phyloP scores from a whole-genome alignment of 441 rosid species.

The Aquilaria agallochum region DNA sequence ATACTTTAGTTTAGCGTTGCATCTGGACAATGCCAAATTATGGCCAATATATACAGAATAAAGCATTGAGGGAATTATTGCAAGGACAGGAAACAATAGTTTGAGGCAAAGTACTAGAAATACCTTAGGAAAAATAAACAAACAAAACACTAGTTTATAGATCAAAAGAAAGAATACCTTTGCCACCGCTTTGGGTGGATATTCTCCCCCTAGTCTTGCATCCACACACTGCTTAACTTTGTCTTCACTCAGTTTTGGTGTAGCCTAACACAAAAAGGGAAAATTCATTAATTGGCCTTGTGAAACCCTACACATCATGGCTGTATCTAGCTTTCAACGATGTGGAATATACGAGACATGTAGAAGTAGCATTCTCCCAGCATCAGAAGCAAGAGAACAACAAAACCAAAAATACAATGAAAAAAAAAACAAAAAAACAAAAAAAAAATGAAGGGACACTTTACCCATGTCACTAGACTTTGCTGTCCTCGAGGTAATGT shows the following conservation, averaged over 20 bases:
- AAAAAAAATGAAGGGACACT: constrained; percentile 7
- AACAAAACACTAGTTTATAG: too few relatives aligned
- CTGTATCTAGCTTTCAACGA: background rate
- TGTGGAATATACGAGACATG: constrained; percentile 1
- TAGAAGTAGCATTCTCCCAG: background rate
- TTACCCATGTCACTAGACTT: constrained; percentile 79
- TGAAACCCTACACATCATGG: background rate
- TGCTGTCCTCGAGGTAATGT: constrained; percentile 74
- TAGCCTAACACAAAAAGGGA: constrained; percentile 39
- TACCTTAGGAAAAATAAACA: too few relatives aligned
- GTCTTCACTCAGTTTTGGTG: constrained; percentile 78
- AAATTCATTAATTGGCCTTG: constrained; percentile 7
- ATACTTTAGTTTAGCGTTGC: too few relatives aligned
- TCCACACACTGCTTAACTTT: constrained; percentile 73
- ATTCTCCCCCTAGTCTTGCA: constrained; percentile 65
- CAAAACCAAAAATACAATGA: background rate
- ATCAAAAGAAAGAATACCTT: constrained; percentile 35
- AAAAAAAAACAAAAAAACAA: too few relatives aligned
- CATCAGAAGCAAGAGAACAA: background rate
- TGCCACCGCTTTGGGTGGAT: constrained; percentile 80
- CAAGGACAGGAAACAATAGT: too few relatives aligned
- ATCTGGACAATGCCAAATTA: too few relatives aligned
- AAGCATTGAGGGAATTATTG: too few relatives aligned
- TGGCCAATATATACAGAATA: too few relatives aligned
- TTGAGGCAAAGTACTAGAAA: too few relatives aligned